Base-by-base conservation (phyloP, 768 basidiomycete species). In the Amanita rimosa region DNA sequence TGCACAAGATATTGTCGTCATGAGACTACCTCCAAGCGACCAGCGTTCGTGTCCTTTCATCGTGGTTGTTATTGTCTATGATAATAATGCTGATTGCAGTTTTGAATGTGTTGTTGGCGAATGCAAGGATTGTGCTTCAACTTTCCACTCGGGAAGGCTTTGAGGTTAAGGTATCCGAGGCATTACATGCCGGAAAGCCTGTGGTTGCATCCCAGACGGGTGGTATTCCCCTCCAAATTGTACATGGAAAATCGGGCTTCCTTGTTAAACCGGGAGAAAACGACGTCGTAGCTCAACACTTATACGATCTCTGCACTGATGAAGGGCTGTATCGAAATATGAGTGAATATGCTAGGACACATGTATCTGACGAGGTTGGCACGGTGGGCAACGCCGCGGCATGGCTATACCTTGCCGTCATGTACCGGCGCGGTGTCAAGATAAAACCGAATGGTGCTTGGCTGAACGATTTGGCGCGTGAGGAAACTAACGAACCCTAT, bases 141-240 rank as follows among this genome's bases (percentile, higher is more conserved):
- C 79, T 97, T 39, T 92, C 89, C 45, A 84, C 86, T 39, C 84
- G 92, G 50, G 94, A 97, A 68, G 94, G 94, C 24, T 97, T 96
- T 67, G 94, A 97, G 61, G 90, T 97, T 67, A 97, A 97, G 65
- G 92, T 94, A 44, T 92, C 90, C 41, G 90, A 95, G 67, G 90
- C 88, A n/a, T 73, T 97, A 46, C 88, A 94, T 64, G 81, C 89
- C 26, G 86, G 86, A 52, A 85, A 86, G 54, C 92, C 92, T 27
- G 74, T 94, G 58, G 76, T 97, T 57, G 88, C 88, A 6, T 82
- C 74, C 45, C 73, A 73, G 50, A 94, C 94, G 3, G 94, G 94
- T 51, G 93, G 93, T 56, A 95, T 97, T 60, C 94, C 94, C 36
- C 79, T 96, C 41, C 94, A 97, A 61, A 77, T 96, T 54, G 78